Percentiles rank a stretch among this genome's conserved stretches.
Evolutionary conservation across 768 basidiomycete species (phyloP).

Genomic region (Termitomyces sp.): DNA sequence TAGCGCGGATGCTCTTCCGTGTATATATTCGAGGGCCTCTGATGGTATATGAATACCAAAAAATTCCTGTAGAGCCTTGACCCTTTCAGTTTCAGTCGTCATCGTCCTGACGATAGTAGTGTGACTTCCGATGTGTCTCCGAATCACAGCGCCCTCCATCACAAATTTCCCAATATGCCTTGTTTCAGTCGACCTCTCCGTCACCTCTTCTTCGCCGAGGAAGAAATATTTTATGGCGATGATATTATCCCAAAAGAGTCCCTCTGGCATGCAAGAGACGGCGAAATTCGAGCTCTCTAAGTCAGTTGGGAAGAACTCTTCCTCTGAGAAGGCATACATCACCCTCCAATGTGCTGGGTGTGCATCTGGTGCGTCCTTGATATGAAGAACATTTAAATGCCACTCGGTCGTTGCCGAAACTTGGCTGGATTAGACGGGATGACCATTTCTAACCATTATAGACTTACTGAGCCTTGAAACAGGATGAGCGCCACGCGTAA

Average conservation of each 20-base stretch:
- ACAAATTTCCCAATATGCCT: constrained; percentile 1
- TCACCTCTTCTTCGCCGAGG: background rate
- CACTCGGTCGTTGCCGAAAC: constrained; percentile 3
- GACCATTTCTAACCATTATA: background rate
- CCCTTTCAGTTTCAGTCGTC: constrained; percentile 3
- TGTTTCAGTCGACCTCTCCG: background rate
- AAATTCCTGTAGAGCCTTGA: constrained; percentile 6
- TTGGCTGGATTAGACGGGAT: background rate
- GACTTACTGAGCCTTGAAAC: constrained; percentile 5
- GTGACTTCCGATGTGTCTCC: constrained; percentile 5
- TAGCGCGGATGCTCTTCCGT: constrained; percentile 34
- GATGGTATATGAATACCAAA: constrained; percentile 6
- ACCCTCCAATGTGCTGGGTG: constrained; percentile 1
- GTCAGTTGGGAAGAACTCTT: constrained; percentile 7
- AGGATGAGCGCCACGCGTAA: constrained; percentile 6
- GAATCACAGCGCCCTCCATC: constrained; percentile 8
- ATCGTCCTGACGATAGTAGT: constrained; percentile 4
- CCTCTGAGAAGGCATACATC: constrained; percentile 8
- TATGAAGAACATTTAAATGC: constrained; percentile 8
- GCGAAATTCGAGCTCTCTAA: constrained; percentile 8
- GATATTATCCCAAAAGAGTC: constrained; percentile 6
- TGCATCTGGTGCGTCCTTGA: constrained; percentile 1
- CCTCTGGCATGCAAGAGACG: background rate
- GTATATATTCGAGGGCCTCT: constrained; percentile 5
- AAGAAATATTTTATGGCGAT: constrained; percentile 9